Base-by-base conservation (phyloP, 306 rosid genomes). In the Quillaja saponaria region DNA sequence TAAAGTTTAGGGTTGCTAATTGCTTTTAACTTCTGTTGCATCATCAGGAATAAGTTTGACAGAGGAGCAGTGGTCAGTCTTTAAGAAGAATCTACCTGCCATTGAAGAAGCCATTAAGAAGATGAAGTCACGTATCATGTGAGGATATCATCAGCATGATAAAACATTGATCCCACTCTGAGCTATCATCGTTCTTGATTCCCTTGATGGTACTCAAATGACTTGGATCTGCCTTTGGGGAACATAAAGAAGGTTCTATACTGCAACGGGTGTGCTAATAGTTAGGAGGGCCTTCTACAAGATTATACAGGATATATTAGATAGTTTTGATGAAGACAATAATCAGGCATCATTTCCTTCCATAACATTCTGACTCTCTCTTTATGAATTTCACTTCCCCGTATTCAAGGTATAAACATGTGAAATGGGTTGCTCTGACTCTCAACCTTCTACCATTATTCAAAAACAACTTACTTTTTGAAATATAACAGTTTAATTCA, bases 31-130 rank as follows among this genome's bases (percentile, higher is more conserved):
- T 69, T 71, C 19, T 52, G 49, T 50, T 73, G 20, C 68, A 21
- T 55, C 56, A n/a, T 71, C 87, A 92, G 99, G 99, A 70, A 92
- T 92, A 72, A 89, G 96, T 78, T 74, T 89, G 95, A 89, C 89
- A 1, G 87, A 74, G 66, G 96, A 86, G 75, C 99, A 92, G 64
- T 92, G 96, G 96, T 72, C 86, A 8, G 16, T 58, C 75, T 86
- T 92, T 14, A 84, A 73, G 72, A 84, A 92, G 55, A 89, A 73
- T 61, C 61, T 86, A 34, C 89, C 95, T 60, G 95, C 81, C 55
- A 76, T 89, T 55, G 98, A 92, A 74, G 71, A 86, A 47, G 96
- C 96, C 68, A 81, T 86, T 50, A 52, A 71, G 77, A 70, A 79
- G 64, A 70, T 89, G 91, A 87, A 86, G 76, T 80, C 96, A 15